These are phyloP conservation scores for Chlamydomonas sphaeroides DNA, from an alignment of 139 green algal species.

Conservation along the genomic window DNA sequence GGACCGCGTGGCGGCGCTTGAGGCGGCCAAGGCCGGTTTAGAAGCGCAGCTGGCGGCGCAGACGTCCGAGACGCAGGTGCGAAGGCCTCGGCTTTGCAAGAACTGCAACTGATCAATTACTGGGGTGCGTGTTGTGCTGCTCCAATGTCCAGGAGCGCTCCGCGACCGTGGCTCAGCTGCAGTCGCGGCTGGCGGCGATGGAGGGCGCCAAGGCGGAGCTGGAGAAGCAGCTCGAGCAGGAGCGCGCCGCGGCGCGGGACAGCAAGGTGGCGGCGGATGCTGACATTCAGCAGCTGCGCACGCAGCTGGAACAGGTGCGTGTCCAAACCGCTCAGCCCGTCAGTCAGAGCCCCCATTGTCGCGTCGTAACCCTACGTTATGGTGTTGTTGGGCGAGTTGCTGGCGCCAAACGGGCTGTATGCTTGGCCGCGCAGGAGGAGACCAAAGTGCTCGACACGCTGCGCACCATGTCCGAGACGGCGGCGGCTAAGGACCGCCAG, in stretches of 20 bases:
- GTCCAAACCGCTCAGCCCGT: no score
- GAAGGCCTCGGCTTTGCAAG: no score
- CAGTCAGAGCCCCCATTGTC: no score
- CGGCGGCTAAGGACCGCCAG: neutral
- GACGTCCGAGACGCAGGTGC: neutral
- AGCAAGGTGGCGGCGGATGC: no score
- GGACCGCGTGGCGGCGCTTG: neutral
- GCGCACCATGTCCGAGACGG: neutral
- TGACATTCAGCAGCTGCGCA: constrained; percentile 2
- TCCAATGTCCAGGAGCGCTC: neutral
- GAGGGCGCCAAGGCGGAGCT: constrained; percentile 6
- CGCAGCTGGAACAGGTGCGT: neutral
- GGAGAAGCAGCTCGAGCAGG: neutral
- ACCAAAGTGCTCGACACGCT: neutral
- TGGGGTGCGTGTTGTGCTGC: no score
- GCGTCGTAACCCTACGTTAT: no score
- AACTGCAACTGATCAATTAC: no score
- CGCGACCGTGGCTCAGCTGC: neutral
- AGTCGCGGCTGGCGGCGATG: constrained; percentile 4
- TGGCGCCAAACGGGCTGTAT: no score
- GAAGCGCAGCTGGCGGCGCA: neutral
- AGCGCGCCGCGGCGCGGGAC: neutral
- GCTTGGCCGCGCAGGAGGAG: constrained; percentile 19
- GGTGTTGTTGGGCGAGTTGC: no score
- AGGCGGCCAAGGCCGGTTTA: neutral